Base-by-base conservation (phyloP, 164 flowering plant genomes). In the Umbellularia californica region DNA sequence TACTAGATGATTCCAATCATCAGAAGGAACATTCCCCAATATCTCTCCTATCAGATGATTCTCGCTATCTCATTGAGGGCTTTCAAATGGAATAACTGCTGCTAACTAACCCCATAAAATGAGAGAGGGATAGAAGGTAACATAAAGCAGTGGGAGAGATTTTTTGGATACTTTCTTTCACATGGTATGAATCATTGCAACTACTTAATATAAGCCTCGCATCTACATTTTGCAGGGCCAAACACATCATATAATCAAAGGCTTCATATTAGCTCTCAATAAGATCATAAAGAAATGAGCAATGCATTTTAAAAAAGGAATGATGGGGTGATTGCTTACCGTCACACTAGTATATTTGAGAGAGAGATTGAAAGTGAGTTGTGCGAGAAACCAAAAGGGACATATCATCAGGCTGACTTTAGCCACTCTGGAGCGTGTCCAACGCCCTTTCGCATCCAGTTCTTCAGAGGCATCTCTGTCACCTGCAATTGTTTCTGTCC, bases 341-440 rank as follows among this genome's bases (percentile, higher is more conserved):
- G 99, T 96, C 58, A 96, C 99, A 24, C 95, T 87, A n/a, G 99
- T 96, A 74, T 96, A 96, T 86, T 93, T 93, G 76, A 96, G 85
- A 6, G 98, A 96, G 30, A 93, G 85, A 76, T 96, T 96, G 77
- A 96, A 96, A 68, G 92, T 86, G 74, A 93, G 88, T 70, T 93
- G 97, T 0, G 97, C 97, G 27, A 93, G 69, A 81, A 96, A 93
- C 99, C 98, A 96, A 77, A 93, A 88, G 2, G 99, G 99, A 81
- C 95, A 86, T 68, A 96, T 80, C 83, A 88, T 75, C 63, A 96
- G 83, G 87, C 98, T 91, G 73, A 87, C 89, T 79, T 86, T 92
- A 11, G 97, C 97, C 68, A 88, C 82, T 80, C 97, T 85, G 23
- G 76, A 62, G 14, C 99, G 93, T 1, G 92, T 93, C 98, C 97